These are phyloP conservation scores for Sindora glabra DNA, from an alignment of 306 rosid genomes.

Conservation along the genomic window DNA sequence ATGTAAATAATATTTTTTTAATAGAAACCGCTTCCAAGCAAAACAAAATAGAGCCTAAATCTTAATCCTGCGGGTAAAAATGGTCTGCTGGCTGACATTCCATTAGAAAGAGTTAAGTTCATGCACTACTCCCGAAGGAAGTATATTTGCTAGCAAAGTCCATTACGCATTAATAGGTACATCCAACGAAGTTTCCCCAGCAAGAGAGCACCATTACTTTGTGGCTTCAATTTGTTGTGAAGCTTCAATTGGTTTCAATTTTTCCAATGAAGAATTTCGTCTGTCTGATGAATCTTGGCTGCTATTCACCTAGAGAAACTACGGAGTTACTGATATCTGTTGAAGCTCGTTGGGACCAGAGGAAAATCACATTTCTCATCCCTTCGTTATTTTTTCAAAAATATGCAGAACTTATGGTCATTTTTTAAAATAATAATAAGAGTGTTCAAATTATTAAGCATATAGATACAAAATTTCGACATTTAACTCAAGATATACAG, in stretches of 20 bases:
- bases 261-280: conserved; percentile 71
- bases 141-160: conserved; percentile 24
- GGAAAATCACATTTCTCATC: neutral
- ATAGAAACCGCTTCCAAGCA: too few relatives aligned
- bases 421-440: too few relatives aligned
- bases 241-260: conserved; percentile 48
- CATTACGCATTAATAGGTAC: conserved; percentile 12
- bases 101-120: conserved; percentile 13
- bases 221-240: conserved; percentile 47
- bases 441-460: too few relatives aligned
- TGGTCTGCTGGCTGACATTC: conserved; percentile 1
- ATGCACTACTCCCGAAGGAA: too few relatives aligned
- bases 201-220: conserved; percentile 29
- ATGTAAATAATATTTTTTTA: too few relatives aligned
- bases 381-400: too few relatives aligned
- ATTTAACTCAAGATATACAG: too few relatives aligned
- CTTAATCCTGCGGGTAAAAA: neutral
- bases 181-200: conserved; percentile 4
- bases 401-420: too few relatives aligned
- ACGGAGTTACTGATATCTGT: conserved; percentile 1
- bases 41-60: conserved; percentile 10
- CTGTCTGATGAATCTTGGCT: conserved; percentile 56
- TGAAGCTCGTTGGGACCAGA: neutral
- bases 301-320: conserved; percentile 52
- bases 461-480: too few relatives aligned